These are phyloP conservation scores for Paramecium octaurelia DNA, from an alignment of 73 alveolate species.

Conservation along the genomic window DNA sequence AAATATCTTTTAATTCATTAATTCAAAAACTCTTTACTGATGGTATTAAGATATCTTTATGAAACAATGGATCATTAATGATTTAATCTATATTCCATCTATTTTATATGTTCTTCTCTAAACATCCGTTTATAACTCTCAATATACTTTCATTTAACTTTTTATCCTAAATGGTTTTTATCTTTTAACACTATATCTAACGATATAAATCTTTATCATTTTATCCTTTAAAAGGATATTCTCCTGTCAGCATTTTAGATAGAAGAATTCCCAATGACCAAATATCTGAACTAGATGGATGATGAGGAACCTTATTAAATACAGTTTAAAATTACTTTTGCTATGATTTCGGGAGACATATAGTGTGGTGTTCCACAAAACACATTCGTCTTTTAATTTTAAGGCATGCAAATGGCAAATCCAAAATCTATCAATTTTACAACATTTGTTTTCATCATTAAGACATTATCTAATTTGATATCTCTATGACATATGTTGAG, in stretches of 20 bases:
- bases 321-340: slow-evolving; percentile 82
- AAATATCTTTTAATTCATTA: neutral
- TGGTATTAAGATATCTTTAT: neutral
- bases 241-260: slow-evolving; percentile 76
- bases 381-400: slow-evolving; percentile 68
- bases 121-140: slow-evolving; percentile 34
- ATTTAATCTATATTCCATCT: slow-evolving; percentile 27
- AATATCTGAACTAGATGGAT: slow-evolving; percentile 61
- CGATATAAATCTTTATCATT: slow-evolving; percentile 76
- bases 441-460: slow-evolving; percentile 6
- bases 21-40: neutral
- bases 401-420: slow-evolving; percentile 69
- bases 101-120: neutral
- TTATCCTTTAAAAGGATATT: slow-evolving; percentile 82
- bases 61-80: slow-evolving; percentile 14
- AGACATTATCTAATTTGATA: slow-evolving; percentile 78
- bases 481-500: slow-evolving; percentile 86
- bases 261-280: slow-evolving; percentile 79
- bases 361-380: slow-evolving; percentile 97
- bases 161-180: neutral
- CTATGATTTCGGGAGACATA: slow-evolving; percentile 97
- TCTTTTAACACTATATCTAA: neutral
- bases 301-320: slow-evolving; percentile 58
- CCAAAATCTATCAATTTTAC: slow-evolving; percentile 84
- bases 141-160: neutral